These are phyloP conservation scores for Harringtonia aguacate DNA, from an alignment of 2,329 filamentous ascomycete genomes.

Conservation along the genomic window DNA sequence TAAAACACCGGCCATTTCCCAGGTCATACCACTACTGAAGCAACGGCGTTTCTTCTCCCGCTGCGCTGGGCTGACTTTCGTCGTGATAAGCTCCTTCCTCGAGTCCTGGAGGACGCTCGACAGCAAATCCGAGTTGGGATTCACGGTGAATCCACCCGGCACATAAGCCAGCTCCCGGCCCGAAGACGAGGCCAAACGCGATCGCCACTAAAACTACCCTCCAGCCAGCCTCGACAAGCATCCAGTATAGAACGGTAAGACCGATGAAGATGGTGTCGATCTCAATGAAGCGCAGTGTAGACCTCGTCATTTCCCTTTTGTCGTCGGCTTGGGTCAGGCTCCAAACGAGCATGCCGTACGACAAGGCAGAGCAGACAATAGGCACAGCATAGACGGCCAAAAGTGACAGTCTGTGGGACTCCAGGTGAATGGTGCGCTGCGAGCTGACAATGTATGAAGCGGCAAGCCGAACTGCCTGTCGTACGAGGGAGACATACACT, in stretches of 20 bases:
- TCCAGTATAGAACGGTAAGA: conserved; percentile 41
- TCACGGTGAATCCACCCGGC: conserved; percentile 22
- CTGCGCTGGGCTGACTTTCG: not conserved
- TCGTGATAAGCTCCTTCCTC: not conserved
- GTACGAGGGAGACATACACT: conserved; percentile 33
- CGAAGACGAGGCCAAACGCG: conserved; percentile 17
- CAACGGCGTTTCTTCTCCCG: conserved; percentile 18
- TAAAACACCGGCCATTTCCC: not conserved
- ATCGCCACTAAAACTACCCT: conserved; percentile 18
- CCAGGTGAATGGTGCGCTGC: conserved; percentile 26
- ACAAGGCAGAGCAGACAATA: conserved; percentile 28
- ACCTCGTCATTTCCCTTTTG: conserved; percentile 37
- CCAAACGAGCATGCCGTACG: conserved; percentile 31
- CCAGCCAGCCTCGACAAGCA: conserved; percentile 39
- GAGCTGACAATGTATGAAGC: conserved; percentile 12
- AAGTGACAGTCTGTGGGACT: conserved; percentile 27
- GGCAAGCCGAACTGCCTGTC: conserved; percentile 22
- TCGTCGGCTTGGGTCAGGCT: conserved; percentile 29
- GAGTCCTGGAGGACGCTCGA: not conserved
- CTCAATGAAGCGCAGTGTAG: conserved; percentile 32
- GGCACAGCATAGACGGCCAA: conserved; percentile 34
- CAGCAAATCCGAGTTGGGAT: conserved; percentile 8
- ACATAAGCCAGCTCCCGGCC: conserved; percentile 26
- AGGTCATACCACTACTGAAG: conserved; percentile 11
- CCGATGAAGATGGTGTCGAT: conserved; percentile 34